Evolutionary conservation across 257 asterid genomes (phyloP), one percentile per base, ranked within the genome.

Genomic region (Solanum phureja): DNA sequence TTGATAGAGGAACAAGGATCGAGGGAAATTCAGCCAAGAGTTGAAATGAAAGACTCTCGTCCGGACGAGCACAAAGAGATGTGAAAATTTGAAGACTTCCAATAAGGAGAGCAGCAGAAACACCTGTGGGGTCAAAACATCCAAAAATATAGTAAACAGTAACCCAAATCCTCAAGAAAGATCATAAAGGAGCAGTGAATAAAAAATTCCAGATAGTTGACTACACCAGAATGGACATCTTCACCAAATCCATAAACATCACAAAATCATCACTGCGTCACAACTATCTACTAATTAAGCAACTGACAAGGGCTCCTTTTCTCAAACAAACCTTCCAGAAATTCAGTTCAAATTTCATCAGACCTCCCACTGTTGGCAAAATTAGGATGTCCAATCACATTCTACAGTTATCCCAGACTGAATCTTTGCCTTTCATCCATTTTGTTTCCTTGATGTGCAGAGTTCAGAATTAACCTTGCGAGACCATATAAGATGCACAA

Each of bases 1-100:
- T 94, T 29, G 99, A 91, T 75, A 97, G 89, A 12, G 98, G 96
- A 58, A 97, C 96, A 69, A 97, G 96, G 88, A 94, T 73, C 34
- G 94, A 90, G 84, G 98, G 96, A 88, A 95, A 95, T 83, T 93
- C 92, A 35, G 90, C 87, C 35, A 94, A 90, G 86, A 95, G 90
- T 88, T 94, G 90, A 64, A 84, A 86, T 52, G 93, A 88, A 71
- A 89, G 89, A 88, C 90, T 89, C 82, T 93, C 95, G 56, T 95
- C 95, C 79, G 88, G 87, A 83, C 91, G 94, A 83, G 94, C 86
- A 87, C 95, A 95, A 83, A 94, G 90, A 87, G 87, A 87, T 34
- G 94, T 60, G 87, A 95, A 91, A 87, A 90, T 88, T 69, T 75
- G 95, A 89, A 97, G 99, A 86, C 96, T 90, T 91, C 91, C 95